Percentiles rank a stretch among this genome's conserved stretches.
Conservation (phyloP, 2,329 filamentous ascomycete species). For the Cadophora malorum region DNA sequence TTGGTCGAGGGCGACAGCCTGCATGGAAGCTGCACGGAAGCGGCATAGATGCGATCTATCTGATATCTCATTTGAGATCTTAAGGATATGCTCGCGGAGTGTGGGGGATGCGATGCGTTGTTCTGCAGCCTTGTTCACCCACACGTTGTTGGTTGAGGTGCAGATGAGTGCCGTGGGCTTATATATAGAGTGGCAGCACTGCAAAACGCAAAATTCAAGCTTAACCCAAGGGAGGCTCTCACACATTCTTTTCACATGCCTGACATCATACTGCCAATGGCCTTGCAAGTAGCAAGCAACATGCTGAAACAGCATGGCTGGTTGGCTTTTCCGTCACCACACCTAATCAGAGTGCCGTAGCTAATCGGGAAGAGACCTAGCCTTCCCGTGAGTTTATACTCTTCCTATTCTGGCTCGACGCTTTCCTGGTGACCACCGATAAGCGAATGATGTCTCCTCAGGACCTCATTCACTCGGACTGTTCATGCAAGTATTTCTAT, state of each 20-base stretch:
- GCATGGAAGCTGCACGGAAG: constrained; percentile 19
- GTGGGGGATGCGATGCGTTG: constrained; percentile 2
- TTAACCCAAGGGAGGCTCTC: not conserved
- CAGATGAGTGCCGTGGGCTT: not conserved
- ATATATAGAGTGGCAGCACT: constrained; percentile 6
- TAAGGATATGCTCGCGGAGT: not conserved
- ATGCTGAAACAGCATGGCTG: not conserved
- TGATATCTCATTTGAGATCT: not conserved
- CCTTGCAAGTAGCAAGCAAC: not conserved
- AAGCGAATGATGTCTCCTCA: not conserved
- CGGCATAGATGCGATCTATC: constrained; percentile 17
- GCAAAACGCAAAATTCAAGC: not conserved
- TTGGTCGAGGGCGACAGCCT: not conserved
- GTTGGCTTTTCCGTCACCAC: not conserved
- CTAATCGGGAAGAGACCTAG: not conserved
- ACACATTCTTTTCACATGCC: not conserved
- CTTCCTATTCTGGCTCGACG: not conserved
- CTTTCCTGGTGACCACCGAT: not conserved
- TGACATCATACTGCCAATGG: not conserved
- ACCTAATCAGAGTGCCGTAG: not conserved
- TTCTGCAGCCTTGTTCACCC: not conserved
- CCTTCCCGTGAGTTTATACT: not conserved
- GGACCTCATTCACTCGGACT: not conserved
- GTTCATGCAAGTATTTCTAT: constrained; percentile 13
- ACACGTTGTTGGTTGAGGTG: not conserved